Base-by-base conservation (phyloP, 371 early-diverging fungal species). In the Phascolomyces articulosus region DNA sequence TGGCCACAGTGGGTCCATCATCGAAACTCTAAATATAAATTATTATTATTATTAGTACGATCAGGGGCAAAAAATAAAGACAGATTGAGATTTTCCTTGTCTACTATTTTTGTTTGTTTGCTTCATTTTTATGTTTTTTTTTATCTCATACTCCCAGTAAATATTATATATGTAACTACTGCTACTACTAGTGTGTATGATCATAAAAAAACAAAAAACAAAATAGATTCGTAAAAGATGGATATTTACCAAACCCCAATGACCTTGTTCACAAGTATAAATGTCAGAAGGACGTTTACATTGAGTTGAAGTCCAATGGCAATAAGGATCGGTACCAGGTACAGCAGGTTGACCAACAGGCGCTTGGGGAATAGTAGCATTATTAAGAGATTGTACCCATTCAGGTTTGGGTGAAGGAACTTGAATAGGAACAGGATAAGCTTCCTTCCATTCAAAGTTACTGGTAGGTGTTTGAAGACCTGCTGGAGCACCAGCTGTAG, bases 261-360 rank as follows among this genome's bases (percentile, higher is more conserved):
- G 70, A 3, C 81, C 81, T 69, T 78, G 78, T 41, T 84, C 84
- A 65, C 87, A 86, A 11, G 77, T 63, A 51, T 73, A 69, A 40
- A 86, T 77, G 64, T 84, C 85, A n/a, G 71, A 72, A 15, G 73
- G 66, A 23, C 80, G 80, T 56, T 63, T 63, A 64, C 87, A 86
- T 23, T 78, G 80, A 16, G 82, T 65, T 55, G 79, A 85, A 7
- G 84, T 79, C 87, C 87, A 86, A 72, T 79, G 79, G 58, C 87
- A 86, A 51, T 80, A 73, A 41, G 77, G 65, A 63, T 82, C 82
- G 44, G 71, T 40, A 29, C 63, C 67, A 27, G 55, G 26, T 1
- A 47, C 44, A 21, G 21, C 28, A 8, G 63, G 29, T 24, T 23
- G 21, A 44, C 62, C 63, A 26, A 66, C 60, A 48, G 68, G 68